Conservation (phyloP, 2,329 filamentous ascomycete genomes). For the Exophiala sideris region DNA sequence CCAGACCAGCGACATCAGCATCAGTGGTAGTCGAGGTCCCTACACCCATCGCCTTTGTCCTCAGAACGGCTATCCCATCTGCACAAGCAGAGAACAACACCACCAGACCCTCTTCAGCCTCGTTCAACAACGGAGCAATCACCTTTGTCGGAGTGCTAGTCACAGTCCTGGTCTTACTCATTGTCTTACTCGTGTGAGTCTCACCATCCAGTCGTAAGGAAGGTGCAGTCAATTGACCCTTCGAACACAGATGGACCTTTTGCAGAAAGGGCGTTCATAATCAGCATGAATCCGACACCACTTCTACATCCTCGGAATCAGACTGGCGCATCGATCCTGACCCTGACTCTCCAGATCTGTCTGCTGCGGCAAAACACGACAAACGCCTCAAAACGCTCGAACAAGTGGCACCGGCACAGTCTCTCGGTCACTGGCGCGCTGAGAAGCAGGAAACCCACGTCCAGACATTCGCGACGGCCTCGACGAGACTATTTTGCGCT, state of each 20-base stretch:
- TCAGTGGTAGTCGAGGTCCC: background rate
- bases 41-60: background rate
- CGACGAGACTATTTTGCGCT: slow-evolving; percentile 18
- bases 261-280: slow-evolving; percentile 3
- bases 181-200: background rate
- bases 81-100: background rate
- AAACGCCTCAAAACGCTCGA: slow-evolving; percentile 21
- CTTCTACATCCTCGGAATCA: slow-evolving; percentile 13
- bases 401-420: slow-evolving; percentile 18
- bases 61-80: background rate
- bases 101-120: background rate
- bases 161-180: background rate
- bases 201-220: background rate
- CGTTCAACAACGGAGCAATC: background rate
- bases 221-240: background rate
- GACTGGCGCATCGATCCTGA: slow-evolving; percentile 15
- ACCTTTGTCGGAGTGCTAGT: slow-evolving; percentile 1
- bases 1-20: background rate
- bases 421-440: slow-evolving; percentile 17
- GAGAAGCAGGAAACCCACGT: slow-evolving; percentile 16
- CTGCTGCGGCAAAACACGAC: slow-evolving; percentile 13
- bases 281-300: slow-evolving; percentile 14
- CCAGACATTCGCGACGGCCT: slow-evolving; percentile 19
- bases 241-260: slow-evolving; percentile 1
- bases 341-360: background rate